A percentile compares a stretch with the other conserved stretches of the same genome.
Conservation (phyloP, 805 yeast species). For the Komagataella kurtzmanii region DNA sequence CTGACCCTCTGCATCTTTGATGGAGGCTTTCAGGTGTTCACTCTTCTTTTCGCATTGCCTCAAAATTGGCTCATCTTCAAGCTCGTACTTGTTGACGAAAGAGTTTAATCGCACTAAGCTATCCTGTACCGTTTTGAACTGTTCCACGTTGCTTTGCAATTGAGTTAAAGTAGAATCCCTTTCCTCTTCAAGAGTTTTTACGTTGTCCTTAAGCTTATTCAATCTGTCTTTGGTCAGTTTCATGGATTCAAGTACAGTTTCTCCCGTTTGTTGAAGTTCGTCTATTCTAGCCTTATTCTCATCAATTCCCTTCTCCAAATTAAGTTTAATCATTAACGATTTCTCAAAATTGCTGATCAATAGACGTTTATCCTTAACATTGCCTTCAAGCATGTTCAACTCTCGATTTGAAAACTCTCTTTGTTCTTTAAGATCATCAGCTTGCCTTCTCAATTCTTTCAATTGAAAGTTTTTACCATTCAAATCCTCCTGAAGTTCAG, state of each 20-base stretch:
- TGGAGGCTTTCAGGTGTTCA: constrained; percentile 4
- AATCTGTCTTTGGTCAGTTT: constrained; percentile 11
- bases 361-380: constrained; percentile 38
- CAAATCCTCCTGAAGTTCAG: constrained; percentile 32
- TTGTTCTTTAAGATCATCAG: constrained; percentile 21
- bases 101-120: constrained; percentile 9
- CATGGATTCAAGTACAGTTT: constrained; percentile 10
- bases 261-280: constrained; percentile 8
- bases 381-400: constrained; percentile 29
- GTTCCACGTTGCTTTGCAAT: not conserved
- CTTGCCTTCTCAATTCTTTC: constrained; percentile 22
- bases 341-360: constrained; percentile 39
- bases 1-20: constrained; percentile 15
- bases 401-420: constrained; percentile 32
- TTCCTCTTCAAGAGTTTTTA: not conserved
- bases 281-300: constrained; percentile 19
- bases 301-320: constrained; percentile 22
- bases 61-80: constrained; percentile 6
- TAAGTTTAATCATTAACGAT: constrained; percentile 31
- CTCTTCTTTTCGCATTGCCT: constrained; percentile 7
- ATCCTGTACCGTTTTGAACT: not conserved
- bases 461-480: constrained; percentile 22
- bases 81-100: constrained; percentile 8
- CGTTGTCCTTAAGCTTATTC: constrained; percentile 1
- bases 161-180: not conserved